Percentiles rank a stretch among this genome's conserved stretches.
phyloP scores from a whole-genome alignment of 2,329 filamentous ascomycete genomes.

The Parafenestella ontariensis region DNA sequence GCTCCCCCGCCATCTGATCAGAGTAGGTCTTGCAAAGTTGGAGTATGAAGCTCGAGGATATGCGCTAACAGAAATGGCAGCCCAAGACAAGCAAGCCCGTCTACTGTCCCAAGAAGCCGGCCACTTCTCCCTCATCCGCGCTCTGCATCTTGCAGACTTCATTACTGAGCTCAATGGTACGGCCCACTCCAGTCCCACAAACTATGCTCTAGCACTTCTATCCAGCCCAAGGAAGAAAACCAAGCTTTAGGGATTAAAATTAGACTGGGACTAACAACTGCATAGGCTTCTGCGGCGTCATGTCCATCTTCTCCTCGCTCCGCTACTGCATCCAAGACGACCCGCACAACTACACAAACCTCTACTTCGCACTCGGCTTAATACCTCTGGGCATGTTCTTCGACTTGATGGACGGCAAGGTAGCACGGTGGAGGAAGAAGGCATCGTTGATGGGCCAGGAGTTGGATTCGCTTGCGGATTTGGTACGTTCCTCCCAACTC shows the following conservation, averaged over 20 bases:
- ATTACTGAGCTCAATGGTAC: conserved; percentile 81
- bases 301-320: conserved; percentile 95
- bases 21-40: conserved; percentile 44
- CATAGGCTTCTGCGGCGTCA: conserved; percentile 82
- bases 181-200: neutral
- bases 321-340: conserved; percentile 82
- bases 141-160: conserved; percentile 79
- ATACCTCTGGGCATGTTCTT: conserved; percentile 91
- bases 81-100: conserved; percentile 76
- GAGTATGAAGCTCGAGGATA: neutral
- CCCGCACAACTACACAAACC: conserved; percentile 67
- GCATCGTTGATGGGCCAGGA: conserved; percentile 98
- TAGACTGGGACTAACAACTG: neutral
- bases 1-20: conserved; percentile 48
- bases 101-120: conserved; percentile 73
- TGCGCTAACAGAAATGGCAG: conserved; percentile 50
- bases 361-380: conserved; percentile 84
- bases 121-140: conserved; percentile 69
- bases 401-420: conserved; percentile 96
- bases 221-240: too few species aligned
- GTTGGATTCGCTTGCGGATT: conserved; percentile 90
- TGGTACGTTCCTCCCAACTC: conserved; percentile 79
- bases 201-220: too few species aligned
- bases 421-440: conserved; percentile 96
- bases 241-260: neutral